Base-by-base conservation (phyloP, 805 yeast species). In the Wickerhamiella hasegawae region DNA sequence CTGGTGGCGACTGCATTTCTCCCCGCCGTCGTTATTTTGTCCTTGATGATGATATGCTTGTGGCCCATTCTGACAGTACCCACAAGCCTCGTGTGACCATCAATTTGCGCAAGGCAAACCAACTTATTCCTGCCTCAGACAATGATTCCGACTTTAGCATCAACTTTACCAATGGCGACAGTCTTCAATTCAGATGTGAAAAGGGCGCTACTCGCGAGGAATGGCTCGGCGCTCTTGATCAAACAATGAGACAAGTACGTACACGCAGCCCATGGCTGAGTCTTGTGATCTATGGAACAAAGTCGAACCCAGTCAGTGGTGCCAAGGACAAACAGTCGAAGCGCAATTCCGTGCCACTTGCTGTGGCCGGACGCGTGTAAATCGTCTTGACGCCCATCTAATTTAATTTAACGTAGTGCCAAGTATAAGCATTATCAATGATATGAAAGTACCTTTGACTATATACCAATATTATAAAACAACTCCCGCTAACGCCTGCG, bases 1-100 rank as follows among this genome's bases (percentile, higher is more conserved):
- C 77, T 49, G 97, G 97, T 15, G 96, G 96, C 8, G 97, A 85
- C 58, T 69, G 90, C 45, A 69, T 65, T 12, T 60, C 65, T 20
- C 71, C 85, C 73, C 71, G 79, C 45, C 69, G 78, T 44, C 65
- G 96, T 38, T 81, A 57, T 57, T 83, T 76, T 59, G 74, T 69
- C 43, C 61, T 85, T n/a, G 61, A 68, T 31, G 93, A 87, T 0
- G 67, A 73, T 6, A 70, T 73, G 24, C 59, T 85, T 45, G 63
- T 74, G 36, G 94, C 94, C 0, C 81, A 76, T 50, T 76, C 80
- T 45, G 90, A 77, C 43, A 61, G 61, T 20, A 62, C 77, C 2
- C 71, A 61, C 53, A 76, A 74, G 48, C 70, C 87, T 1, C 64
- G 83, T 40, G 81, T 90, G 18, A 71, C 71, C 44, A 76, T 84